Evolutionary conservation across 192 early-diverging fungal genomes (phyloP).

Genomic region (Chytriomyces confervae): DNA sequence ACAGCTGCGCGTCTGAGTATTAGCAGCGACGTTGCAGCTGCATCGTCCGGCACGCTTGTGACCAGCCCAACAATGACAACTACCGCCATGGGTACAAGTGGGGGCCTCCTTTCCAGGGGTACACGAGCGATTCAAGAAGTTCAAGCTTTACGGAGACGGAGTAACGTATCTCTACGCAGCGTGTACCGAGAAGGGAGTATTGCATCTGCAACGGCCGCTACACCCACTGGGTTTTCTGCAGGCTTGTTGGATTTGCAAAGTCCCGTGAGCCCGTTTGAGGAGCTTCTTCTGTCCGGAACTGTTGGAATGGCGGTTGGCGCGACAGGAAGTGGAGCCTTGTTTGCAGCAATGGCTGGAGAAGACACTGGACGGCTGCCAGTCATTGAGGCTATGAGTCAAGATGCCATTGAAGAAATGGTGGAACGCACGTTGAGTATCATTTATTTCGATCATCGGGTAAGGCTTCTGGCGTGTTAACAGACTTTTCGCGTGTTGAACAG

Average conservation of each 20-base stretch:
- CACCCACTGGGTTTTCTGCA: background rate
- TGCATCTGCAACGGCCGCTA: conserved; percentile 3
- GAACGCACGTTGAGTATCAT: conserved; percentile 65
- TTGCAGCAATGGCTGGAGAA: background rate
- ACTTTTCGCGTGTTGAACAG: conserved; percentile 20
- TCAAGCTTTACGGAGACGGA: conserved; percentile 33
- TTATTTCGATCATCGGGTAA: background rate
- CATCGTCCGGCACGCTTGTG: background rate
- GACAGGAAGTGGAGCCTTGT: background rate
- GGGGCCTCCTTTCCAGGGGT: conserved; percentile 32
- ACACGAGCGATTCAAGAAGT: conserved; percentile 38
- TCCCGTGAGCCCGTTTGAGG: conserved; percentile 34
- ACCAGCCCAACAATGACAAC: conserved; percentile 7
- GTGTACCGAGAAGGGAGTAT: conserved; percentile 27
- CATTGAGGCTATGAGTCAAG: conserved; percentile 91
- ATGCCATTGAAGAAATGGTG: conserved; percentile 94
- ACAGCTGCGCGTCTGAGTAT: conserved; percentile 1
- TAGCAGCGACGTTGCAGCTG: background rate
- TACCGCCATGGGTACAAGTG: background rate
- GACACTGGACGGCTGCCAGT: conserved; percentile 78
- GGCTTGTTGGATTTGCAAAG: conserved; percentile 10
- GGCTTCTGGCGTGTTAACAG: conserved; percentile 61
- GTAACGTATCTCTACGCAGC: conserved; percentile 22
- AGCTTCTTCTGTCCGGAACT: background rate
- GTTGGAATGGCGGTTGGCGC: background rate